Conservation (phyloP, 768 basidiomycete genomes). For the Naganishia randhawae region DNA sequence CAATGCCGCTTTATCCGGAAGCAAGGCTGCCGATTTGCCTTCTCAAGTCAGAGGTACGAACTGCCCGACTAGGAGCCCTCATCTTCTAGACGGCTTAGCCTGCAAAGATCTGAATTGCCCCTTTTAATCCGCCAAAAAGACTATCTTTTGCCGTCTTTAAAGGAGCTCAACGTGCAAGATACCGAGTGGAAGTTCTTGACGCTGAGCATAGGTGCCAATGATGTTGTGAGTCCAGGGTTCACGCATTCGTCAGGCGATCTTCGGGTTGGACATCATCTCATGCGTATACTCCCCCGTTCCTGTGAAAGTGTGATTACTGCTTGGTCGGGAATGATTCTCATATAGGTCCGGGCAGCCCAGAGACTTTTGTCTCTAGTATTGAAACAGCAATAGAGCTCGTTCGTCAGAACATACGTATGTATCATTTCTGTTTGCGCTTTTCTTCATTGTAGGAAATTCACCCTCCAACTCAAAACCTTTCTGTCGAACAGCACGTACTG, state of each 20-base stretch:
- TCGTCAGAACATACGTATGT: conserved; percentile 38
- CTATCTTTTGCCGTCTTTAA: conserved; percentile 36
- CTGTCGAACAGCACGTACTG: conserved; percentile 28
- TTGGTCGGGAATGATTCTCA: conserved; percentile 34
- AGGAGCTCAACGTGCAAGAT: conserved; percentile 30
- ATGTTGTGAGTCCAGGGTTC: conserved; percentile 36
- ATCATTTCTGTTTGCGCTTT: background rate
- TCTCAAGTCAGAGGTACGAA: conserved; percentile 41
- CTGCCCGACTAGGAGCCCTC: background rate
- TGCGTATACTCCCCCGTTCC: background rate
- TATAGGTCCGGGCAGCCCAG: conserved; percentile 31
- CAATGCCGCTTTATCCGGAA: conserved; percentile 44
- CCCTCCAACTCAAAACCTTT: background rate
- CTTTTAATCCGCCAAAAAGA: no score
- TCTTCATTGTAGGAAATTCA: background rate
- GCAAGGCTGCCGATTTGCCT: conserved; percentile 31
- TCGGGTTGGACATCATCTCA: background rate
- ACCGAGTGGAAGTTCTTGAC: conserved; percentile 46
- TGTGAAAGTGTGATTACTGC: conserved; percentile 43
- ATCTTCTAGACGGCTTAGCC: background rate
- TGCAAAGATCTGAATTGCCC: background rate
- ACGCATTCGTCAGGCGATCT: background rate
- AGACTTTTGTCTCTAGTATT: conserved; percentile 40
- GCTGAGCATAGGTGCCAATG: conserved; percentile 46
- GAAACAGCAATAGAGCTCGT: conserved; percentile 38